Percentiles rank a stretch among this genome's conserved stretches.
Evolutionary conservation across 2,329 filamentous ascomycete species (phyloP).

Genomic region (Nemania diffusa): DNA sequence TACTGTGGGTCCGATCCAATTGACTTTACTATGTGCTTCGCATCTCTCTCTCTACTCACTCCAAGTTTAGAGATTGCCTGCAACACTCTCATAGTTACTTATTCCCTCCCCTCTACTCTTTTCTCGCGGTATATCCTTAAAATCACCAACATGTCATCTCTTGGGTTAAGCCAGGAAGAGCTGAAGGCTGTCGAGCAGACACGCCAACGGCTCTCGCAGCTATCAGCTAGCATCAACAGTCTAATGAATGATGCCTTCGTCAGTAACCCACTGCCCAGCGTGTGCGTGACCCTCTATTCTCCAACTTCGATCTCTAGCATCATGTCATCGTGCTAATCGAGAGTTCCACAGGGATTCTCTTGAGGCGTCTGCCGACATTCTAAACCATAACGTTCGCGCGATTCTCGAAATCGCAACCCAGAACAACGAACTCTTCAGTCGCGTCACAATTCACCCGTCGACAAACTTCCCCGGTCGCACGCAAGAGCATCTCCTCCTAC

Average conservation of each 20-base stretch:
- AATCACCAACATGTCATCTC: constrained; percentile 51
- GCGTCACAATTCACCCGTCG: constrained; percentile 78
- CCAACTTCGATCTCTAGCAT: not conserved
- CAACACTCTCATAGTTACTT: not conserved
- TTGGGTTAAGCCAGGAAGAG: constrained; percentile 68
- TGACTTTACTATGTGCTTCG: no score
- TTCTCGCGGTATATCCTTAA: not conserved
- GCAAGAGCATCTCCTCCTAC: constrained; percentile 72
- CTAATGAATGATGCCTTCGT: constrained; percentile 69
- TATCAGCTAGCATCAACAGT: constrained; percentile 74
- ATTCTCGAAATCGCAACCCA: constrained; percentile 73
- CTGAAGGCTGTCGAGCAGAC: constrained; percentile 77
- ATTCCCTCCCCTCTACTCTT: not conserved
- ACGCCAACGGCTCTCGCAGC: constrained; percentile 73
- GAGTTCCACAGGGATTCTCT: constrained; percentile 68
- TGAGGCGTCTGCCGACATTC: constrained; percentile 76
- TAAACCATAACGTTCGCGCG: constrained; percentile 75
- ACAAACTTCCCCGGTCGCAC: constrained; percentile 78
- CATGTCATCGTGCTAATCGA: constrained; percentile 7
- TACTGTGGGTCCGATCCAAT: no score
- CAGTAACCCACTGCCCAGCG: constrained; percentile 73
- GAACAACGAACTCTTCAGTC: constrained; percentile 73
- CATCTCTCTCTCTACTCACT: not conserved
- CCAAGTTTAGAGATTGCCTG: not conserved
- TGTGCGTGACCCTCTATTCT: constrained; percentile 60